A percentile compares a stretch with the other conserved stretches of the same genome.
These are phyloP conservation scores for Cicer bijugum DNA, from an alignment of 306 rosid genomes.

Conservation along the genomic window DNA sequence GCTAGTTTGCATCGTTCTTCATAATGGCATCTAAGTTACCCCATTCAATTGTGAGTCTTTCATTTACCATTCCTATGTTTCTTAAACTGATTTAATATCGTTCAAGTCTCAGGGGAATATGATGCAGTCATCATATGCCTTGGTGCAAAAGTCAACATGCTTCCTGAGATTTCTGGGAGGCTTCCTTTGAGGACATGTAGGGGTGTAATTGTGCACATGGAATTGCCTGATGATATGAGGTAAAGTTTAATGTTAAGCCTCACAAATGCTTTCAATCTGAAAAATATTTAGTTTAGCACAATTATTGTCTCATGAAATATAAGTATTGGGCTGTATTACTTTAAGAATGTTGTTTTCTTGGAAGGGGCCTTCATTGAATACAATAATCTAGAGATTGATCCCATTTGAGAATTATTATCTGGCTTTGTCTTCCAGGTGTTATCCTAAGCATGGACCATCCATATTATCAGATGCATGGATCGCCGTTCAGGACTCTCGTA, in stretches of 20 bases:
- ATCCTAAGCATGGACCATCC: conserved; percentile 71
- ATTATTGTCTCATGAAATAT: conserved; percentile 25
- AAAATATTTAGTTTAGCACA: conserved; percentile 5
- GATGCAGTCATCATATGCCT: conserved; percentile 81
- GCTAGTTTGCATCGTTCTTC: not conserved
- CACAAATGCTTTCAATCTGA: conserved; percentile 17
- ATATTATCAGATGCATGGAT: conserved; percentile 93
- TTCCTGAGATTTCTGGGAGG: conserved; percentile 83
- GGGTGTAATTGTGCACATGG: conserved; percentile 81
- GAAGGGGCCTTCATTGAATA: not conserved
- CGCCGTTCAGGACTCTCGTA: conserved; percentile 68
- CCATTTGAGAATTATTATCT: conserved; percentile 22
- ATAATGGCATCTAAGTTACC: conserved; percentile 4
- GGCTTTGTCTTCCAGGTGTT: conserved; percentile 58
- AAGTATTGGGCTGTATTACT: conserved; percentile 6
- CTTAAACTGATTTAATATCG: conserved; percentile 23
- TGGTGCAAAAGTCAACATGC: conserved; percentile 81
- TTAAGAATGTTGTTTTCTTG: conserved; percentile 29
- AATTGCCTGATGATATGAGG: conserved; percentile 65
- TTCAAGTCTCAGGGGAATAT: conserved; percentile 64
- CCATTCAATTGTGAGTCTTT: conserved; percentile 4
- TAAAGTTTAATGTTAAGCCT: conserved; percentile 40
- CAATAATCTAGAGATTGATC: not conserved
- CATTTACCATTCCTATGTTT: not conserved
- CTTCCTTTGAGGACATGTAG: conserved; percentile 93